Evolutionary conservation across 208 protist species (phyloP).

Genomic region (Trichomonas gallinae): DNA sequence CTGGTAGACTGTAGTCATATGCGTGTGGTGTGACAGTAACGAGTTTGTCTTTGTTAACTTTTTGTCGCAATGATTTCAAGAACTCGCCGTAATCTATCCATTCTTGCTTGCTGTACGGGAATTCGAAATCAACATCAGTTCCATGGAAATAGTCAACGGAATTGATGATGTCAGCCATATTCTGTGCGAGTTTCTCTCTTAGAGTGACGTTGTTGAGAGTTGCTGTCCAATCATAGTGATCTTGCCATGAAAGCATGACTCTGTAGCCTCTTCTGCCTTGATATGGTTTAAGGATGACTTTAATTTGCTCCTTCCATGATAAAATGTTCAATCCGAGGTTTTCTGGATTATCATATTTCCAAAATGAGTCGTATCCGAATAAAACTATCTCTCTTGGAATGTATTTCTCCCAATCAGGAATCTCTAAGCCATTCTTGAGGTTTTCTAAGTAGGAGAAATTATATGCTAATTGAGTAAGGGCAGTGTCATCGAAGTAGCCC

Average conservation of each 20-base stretch:
- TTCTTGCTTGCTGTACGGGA: neutral
- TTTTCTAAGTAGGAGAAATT: too few relatives aligned
- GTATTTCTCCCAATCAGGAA: too few relatives aligned
- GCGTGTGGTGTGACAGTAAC: neutral
- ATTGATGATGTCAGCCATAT: neutral
- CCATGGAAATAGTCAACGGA: neutral
- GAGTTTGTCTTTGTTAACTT: neutral
- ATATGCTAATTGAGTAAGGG: too few relatives aligned
- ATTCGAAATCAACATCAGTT: neutral
- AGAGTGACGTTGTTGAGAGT: neutral
- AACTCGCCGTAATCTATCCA: neutral
- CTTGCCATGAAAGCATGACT: neutral
- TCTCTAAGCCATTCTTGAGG: too few relatives aligned
- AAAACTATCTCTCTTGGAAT: too few relatives aligned
- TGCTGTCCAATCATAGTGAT: neutral
- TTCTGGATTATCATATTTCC: too few relatives aligned
- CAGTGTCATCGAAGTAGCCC: too few relatives aligned
- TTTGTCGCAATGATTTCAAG: neutral
- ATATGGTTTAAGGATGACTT: neutral
- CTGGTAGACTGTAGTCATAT: neutral
- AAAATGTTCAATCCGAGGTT: neutral
- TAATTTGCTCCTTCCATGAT: neutral
- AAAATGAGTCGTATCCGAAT: too few relatives aligned
- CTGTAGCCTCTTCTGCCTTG: neutral
- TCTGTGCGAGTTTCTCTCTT: neutral